Evolutionary conservation across 129 eudicot species (phyloP), one percentile per base, ranked within the genome.

Genomic region (Dittrichia graveolens): DNA sequence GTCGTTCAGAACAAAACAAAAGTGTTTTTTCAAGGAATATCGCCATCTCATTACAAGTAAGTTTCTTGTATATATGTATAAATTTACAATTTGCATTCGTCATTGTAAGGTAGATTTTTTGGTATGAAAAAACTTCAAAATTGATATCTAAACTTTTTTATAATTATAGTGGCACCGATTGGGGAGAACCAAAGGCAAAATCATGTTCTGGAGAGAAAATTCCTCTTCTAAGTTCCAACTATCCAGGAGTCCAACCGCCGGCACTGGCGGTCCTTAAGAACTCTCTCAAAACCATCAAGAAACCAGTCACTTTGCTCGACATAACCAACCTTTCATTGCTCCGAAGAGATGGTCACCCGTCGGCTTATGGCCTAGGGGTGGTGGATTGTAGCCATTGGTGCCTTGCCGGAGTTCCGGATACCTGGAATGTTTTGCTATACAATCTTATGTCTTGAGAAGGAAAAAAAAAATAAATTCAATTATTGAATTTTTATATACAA

Each of bases 351-450:
- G 98, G 88, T 0, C 98, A 92, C 38, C 98, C 98, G 15, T 87
- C 96, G 2, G 67, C 78, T 6, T 89, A 92, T 41, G 96, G 96
- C 8, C 81, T 87, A 15, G 84, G 79, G 8, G 77, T 54, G 10
- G 80, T 89, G 83, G 98, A 92, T 57, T 92, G 98, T 81, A 92
- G 95, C 83, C 98, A 92, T 73, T 92, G 98, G 98, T 92, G 98
- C 52, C 81, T 92, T 9, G 83, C 98, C 0, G 98, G 96, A 54
- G 89, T 92, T 38, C 98, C 98, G 8, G 98, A 92, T 78, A 87
- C 88, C 12, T 92, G 98, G 98, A 92, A 89, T 19, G 79, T 82
- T 24, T 79, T 92, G 31, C 86, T 92, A 35, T 89, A 92, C 78
- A 92, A 83, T 46, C 75, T 80, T 67, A 79, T 88, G 84, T 62